Conservation (phyloP, 176 grass and related monocot species). For the Urochloa ruziziensis region DNA sequence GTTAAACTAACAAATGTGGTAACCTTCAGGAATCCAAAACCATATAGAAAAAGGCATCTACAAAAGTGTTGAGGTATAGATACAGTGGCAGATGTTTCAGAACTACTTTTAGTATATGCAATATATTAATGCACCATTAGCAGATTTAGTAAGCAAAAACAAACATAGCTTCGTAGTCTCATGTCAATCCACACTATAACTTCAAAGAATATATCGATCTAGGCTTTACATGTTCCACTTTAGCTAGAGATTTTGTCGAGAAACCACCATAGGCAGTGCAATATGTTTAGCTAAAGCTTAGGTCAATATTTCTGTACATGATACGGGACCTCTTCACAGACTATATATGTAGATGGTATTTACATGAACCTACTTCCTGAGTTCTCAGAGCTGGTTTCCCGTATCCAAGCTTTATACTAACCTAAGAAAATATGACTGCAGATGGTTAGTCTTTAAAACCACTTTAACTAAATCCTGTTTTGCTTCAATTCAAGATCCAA, state of each 20-base stretch:
- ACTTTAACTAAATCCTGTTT: not conserved
- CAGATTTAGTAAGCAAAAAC: constrained; percentile 25
- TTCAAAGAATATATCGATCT: not conserved
- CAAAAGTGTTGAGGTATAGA: too few species aligned
- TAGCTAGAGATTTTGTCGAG: too few species aligned
- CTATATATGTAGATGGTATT: not conserved
- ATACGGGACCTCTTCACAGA: too few species aligned
- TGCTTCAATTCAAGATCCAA: not conserved
- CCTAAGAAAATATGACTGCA: not conserved
- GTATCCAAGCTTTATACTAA: not conserved
- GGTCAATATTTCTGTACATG: too few species aligned
- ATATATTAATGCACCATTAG: not conserved
- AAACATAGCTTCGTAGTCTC: not conserved
- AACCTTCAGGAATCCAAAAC: not conserved
- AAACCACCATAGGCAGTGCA: too few species aligned
- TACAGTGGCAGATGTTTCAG: constrained; percentile 11
- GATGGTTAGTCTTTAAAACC: not conserved
- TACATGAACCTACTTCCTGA: not conserved
- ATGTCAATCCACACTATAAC: constrained; percentile 10
- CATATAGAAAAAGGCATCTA: too few species aligned
- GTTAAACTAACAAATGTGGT: constrained; percentile 1
- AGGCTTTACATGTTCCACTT: not conserved
- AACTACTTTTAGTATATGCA: constrained; percentile 14
- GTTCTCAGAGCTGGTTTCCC: not conserved
- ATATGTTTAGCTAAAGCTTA: too few species aligned